Evolutionary conservation across 306 rosid genomes (phyloP).

Genomic region (Arachis hypogaea): DNA sequence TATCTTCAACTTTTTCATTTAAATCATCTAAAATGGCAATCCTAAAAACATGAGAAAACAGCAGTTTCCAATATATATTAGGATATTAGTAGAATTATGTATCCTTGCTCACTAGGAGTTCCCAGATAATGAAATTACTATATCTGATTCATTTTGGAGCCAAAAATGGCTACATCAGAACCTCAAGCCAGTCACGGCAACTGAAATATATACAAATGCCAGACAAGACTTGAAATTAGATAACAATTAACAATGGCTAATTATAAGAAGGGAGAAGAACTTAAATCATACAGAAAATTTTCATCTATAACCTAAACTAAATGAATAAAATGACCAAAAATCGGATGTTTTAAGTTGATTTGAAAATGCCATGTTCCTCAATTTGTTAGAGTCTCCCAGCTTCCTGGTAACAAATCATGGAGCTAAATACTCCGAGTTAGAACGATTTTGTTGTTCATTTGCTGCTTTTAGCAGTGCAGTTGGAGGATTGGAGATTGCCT

Average conservation of each 20-base stretch:
- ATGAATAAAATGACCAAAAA: slow-evolving; percentile 17
- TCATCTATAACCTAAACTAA: slow-evolving; percentile 39
- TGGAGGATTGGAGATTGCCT: slow-evolving; percentile 30
- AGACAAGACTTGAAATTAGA: slow-evolving; percentile 30
- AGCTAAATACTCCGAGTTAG: background rate
- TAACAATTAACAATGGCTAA: background rate
- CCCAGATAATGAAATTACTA: slow-evolving; percentile 7
- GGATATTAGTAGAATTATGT: background rate
- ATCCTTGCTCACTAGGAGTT: slow-evolving; percentile 20
- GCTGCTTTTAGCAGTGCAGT: slow-evolving; percentile 29
- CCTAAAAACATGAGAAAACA: background rate
- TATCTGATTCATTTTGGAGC: slow-evolving; percentile 28
- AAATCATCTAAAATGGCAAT: background rate
- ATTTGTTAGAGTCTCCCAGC: slow-evolving; percentile 26
- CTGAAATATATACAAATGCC: slow-evolving; percentile 40
- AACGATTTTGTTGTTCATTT: slow-evolving; percentile 25
- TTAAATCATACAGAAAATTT: slow-evolving; percentile 31
- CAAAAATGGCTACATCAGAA: slow-evolving; percentile 21
- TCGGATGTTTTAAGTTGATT: background rate
- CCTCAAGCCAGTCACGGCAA: slow-evolving; percentile 25
- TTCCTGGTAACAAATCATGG: slow-evolving; percentile 35
- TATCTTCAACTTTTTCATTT: background rate
- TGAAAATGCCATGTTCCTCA: slow-evolving; percentile 24
- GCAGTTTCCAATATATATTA: background rate
- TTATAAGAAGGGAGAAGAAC: background rate